A percentile compares a stretch with the other conserved stretches of the same genome.
Conservation (phyloP, 176 grass and related monocot genomes). For the Thalia dealbata region DNA sequence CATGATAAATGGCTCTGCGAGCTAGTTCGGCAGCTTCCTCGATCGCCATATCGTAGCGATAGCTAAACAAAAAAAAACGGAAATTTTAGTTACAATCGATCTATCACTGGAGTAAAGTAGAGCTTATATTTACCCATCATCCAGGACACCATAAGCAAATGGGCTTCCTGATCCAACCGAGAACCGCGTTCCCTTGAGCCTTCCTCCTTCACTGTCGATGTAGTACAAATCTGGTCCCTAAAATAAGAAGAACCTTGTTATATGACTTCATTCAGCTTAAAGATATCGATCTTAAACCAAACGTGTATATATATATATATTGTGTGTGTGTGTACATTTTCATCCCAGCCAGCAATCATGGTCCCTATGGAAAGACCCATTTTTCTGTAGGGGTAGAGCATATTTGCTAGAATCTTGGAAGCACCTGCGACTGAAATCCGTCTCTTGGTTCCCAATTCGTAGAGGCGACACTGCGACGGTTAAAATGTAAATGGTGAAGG, state of each 20-base stretch:
- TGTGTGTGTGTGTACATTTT: conserved; percentile 55
- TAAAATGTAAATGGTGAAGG: neutral
- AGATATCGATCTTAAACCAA: no score
- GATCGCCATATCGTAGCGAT: conserved; percentile 49
- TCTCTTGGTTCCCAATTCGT: conserved; percentile 88
- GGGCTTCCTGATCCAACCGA: conserved; percentile 87
- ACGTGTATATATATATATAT: neutral
- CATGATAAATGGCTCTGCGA: conserved; percentile 70
- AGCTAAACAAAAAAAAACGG: conserved; percentile 31
- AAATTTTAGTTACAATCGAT: conserved; percentile 5
- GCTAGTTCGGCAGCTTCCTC: conserved; percentile 81
- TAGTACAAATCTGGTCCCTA: conserved; percentile 92
- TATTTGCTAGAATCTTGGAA: conserved; percentile 82
- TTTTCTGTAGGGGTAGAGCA: conserved; percentile 77
- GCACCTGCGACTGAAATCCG: conserved; percentile 82
- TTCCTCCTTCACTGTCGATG: conserved; percentile 90
- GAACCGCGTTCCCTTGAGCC: conserved; percentile 66
- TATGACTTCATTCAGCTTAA: neutral
- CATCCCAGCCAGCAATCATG: conserved; percentile 99
- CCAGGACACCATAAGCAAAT: conserved; percentile 82
- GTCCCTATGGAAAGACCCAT: conserved; percentile 94
- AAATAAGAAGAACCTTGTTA: neutral
- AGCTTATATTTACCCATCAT: conserved; percentile 35
- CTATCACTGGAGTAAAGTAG: no score
- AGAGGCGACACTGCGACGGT: conserved; percentile 47